A percentile compares a stretch with the other conserved stretches of the same genome.
Conservation (phyloP, 129 eudicot genomes). For the Ambrosia trifida region DNA sequence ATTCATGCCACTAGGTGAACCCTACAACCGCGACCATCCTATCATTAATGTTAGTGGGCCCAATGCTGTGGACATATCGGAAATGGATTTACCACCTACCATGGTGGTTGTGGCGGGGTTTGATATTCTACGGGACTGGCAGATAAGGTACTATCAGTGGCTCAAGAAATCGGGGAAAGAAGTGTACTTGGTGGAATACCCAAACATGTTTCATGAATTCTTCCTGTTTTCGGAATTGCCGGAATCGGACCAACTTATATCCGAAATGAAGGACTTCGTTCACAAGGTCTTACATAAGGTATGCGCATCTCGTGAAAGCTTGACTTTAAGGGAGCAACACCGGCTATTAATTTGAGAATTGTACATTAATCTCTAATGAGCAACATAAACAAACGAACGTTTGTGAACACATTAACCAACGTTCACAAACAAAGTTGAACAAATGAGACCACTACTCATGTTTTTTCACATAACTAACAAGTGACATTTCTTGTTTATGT, state of each 20-base stretch:
- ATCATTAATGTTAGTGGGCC: neutral
- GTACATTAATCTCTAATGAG: no score
- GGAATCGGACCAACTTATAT: slow-evolving; percentile 24
- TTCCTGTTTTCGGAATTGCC: slow-evolving; percentile 24
- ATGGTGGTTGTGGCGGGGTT: slow-evolving; percentile 30
- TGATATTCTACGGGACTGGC: slow-evolving; percentile 34
- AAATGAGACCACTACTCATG: no score
- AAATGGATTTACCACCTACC: slow-evolving; percentile 25
- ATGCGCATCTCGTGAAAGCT: no score
- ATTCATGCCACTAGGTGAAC: neutral
- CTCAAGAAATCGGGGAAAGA: slow-evolving; percentile 26
- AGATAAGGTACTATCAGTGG: slow-evolving; percentile 35
- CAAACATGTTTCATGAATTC: slow-evolving; percentile 36
- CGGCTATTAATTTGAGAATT: no score
- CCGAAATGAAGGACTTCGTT: slow-evolving; percentile 24
- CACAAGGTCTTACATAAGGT: slow-evolving; percentile 14
- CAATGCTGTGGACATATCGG: slow-evolving; percentile 27
- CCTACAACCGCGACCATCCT: neutral
- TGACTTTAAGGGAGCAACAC: no score
- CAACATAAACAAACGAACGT: no score
- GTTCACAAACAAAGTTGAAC: no score
- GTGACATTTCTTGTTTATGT: no score
- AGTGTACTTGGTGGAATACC: slow-evolving; percentile 36
- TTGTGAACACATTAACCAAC: no score
- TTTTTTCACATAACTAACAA: no score